A percentile compares a stretch with the other conserved stretches of the same genome.
These are phyloP conservation scores for Solanum peruvianum DNA, from an alignment of 257 asterid genomes.

Conservation along the genomic window DNA sequence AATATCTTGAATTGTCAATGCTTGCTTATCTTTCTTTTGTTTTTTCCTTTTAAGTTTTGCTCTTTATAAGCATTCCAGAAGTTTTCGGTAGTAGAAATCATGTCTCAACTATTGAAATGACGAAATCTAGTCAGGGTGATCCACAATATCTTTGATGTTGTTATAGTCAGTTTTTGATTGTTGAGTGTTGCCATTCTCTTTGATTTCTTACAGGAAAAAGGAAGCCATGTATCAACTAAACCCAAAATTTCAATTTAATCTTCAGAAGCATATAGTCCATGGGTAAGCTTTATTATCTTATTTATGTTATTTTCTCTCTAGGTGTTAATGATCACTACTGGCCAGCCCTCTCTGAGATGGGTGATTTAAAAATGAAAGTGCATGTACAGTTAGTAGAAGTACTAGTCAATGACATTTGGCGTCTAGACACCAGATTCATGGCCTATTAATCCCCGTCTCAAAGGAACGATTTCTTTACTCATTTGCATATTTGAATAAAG, in stretches of 20 bases:
- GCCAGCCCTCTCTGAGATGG: neutral
- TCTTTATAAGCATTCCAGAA: neutral
- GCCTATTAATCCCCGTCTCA: neutral
- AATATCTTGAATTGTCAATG: neutral
- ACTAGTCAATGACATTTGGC: neutral
- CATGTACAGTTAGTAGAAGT: neutral
- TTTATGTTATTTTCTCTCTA: neutral
- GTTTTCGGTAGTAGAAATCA: neutral
- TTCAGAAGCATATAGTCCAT: conserved; percentile 68
- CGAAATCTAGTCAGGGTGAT: neutral
- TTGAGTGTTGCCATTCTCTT: conserved; percentile 4
- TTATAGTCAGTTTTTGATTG: neutral
- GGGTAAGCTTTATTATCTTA: conserved; percentile 44
- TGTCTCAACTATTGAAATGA: neutral
- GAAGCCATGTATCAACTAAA: conserved; percentile 60
- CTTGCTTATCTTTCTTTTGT: neutral
- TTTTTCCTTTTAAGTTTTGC: neutral
- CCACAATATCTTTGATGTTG: neutral
- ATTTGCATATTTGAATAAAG: neutral
- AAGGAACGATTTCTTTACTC: neutral
- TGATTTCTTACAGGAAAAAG: conserved; percentile 54
- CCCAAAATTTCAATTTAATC: conserved; percentile 69
- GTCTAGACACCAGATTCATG: neutral
- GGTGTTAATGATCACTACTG: neutral
- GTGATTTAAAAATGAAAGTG: neutral